A percentile compares a stretch with the other conserved stretches of the same genome.
Conservation (phyloP, 805 yeast species). For the Starmerella vitae region DNA sequence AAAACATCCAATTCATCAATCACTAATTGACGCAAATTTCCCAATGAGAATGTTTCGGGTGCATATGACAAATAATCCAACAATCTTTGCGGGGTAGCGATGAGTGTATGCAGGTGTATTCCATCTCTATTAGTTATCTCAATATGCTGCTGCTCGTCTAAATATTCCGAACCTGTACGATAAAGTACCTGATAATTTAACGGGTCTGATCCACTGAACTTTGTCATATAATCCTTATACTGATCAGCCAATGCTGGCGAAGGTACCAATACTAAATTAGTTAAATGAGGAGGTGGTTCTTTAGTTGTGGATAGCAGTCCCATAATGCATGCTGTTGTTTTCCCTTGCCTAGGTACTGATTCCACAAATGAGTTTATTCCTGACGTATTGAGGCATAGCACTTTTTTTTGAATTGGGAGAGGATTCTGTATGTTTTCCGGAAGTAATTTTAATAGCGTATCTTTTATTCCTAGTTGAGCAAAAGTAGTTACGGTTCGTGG, state of each 20-base stretch:
- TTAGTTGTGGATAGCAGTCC: conserved; percentile 17
- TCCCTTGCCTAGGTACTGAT: conserved; percentile 28
- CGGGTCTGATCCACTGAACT: not conserved
- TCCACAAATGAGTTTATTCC: conserved; percentile 24
- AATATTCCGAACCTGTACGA: conserved; percentile 20
- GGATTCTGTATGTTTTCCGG: conserved; percentile 14
- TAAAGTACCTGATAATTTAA: conserved; percentile 14
- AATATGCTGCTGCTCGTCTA: conserved; percentile 21
- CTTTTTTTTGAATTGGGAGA: conserved; percentile 23
- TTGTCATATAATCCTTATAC: conserved; percentile 15
- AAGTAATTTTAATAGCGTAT: conserved; percentile 7
- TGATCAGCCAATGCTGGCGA: conserved; percentile 27
- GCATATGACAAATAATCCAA: conserved; percentile 33
- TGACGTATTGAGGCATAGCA: conserved; percentile 23
- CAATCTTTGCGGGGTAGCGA: conserved; percentile 44
- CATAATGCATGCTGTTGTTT: conserved; percentile 25
- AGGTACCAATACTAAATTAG: conserved; percentile 28
- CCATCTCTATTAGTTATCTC: not conserved
- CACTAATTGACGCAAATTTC: conserved; percentile 18
- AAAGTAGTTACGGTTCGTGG: conserved; percentile 20
- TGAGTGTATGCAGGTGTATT: conserved; percentile 29
- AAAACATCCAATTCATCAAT: conserved; percentile 24
- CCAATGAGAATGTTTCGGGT: conserved; percentile 13
- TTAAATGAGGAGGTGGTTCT: conserved; percentile 4
- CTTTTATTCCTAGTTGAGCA: conserved; percentile 17